phyloP scores from a whole-genome alignment of 2,329 filamentous ascomycete genomes.

The Apiospora malaysiana region DNA sequence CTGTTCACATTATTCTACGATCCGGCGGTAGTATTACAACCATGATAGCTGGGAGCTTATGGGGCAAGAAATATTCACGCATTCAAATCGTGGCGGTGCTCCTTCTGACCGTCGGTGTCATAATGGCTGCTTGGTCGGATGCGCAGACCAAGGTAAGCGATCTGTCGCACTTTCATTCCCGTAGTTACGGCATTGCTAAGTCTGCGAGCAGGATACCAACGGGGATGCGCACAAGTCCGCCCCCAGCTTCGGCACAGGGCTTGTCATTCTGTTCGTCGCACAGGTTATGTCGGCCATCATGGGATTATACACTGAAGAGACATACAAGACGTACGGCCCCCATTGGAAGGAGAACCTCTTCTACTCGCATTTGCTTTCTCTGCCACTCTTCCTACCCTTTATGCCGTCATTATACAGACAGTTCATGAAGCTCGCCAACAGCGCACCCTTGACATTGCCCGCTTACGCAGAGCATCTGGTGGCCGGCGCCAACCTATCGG shows the following conservation, averaged over 20 bases:
- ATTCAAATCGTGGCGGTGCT: constrained; percentile 83
- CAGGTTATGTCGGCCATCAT: constrained; percentile 92
- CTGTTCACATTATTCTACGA: constrained; percentile 93
- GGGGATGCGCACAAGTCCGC: constrained; percentile 35
- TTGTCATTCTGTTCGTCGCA: constrained; percentile 83
- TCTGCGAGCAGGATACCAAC: constrained; percentile 12
- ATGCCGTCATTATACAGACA: constrained; percentile 68
- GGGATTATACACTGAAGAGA: constrained; percentile 92
- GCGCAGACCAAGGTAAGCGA: constrained; percentile 74
- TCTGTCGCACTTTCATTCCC: neutral
- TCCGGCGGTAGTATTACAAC: constrained; percentile 96
- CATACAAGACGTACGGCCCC: constrained; percentile 83
- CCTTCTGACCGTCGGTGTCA: constrained; percentile 84
- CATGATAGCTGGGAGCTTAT: constrained; percentile 86
- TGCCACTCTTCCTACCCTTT: constrained; percentile 79
- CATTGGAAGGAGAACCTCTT: constrained; percentile 97
- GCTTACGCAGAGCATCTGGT: constrained; percentile 38
- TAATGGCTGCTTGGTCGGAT: constrained; percentile 89
- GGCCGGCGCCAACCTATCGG: constrained; percentile 42
- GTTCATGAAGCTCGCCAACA: constrained; percentile 67
- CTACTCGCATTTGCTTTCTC: constrained; percentile 80
- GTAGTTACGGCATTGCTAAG: neutral
- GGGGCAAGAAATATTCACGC: constrained; percentile 82
- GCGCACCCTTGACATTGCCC: constrained; percentile 62
- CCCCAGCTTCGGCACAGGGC: constrained; percentile 67